Percentiles rank a stretch among this genome's conserved stretches.
Conservation (phyloP, 1,139 yeast species). For the Citeromyces hawaiiensis region DNA sequence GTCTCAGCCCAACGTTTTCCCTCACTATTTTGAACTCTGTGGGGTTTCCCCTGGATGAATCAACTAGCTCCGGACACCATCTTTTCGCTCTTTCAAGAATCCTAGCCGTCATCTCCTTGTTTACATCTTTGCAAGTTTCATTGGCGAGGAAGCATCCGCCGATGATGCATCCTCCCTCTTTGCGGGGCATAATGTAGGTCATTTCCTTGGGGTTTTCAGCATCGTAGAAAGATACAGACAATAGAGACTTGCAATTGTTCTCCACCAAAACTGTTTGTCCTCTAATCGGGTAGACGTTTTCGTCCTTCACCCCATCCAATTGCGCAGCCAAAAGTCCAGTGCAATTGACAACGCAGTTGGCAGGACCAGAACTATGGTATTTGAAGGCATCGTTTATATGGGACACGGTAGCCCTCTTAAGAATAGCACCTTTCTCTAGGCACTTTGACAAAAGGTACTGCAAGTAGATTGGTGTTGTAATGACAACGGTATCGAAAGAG, state of each 20-base stretch:
- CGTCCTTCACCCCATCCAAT: slow-evolving; percentile 45
- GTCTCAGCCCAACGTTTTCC: slow-evolving; percentile 58
- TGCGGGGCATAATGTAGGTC: slow-evolving; percentile 60
- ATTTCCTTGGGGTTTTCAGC: slow-evolving; percentile 32
- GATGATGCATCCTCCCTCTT: slow-evolving; percentile 47
- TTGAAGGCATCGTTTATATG: slow-evolving; percentile 32
- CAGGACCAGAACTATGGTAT: slow-evolving; percentile 30
- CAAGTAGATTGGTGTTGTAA: slow-evolving; percentile 52
- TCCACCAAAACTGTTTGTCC: slow-evolving; percentile 57
- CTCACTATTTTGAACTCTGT: slow-evolving; percentile 34
- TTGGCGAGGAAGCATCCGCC: slow-evolving; percentile 58
- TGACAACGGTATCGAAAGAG: slow-evolving; percentile 17
- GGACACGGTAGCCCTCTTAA: slow-evolving; percentile 36
- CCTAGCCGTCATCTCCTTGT: slow-evolving; percentile 37
- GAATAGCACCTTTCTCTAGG: slow-evolving; percentile 23
- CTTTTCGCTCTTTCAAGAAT: slow-evolving; percentile 42
- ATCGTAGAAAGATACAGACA: slow-evolving; percentile 31
- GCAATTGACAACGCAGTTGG: slow-evolving; percentile 51
- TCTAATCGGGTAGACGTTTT: slow-evolving; percentile 42
- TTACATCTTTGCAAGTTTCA: slow-evolving; percentile 44
- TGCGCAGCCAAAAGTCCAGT: slow-evolving; percentile 50
- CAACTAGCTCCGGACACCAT: slow-evolving; percentile 33
- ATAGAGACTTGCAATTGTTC: background rate
- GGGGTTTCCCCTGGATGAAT: slow-evolving; percentile 11
- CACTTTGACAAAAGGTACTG: slow-evolving; percentile 40